Conservation (phyloP, 805 yeast genomes). For the Cyberlindnera euphorbiiphila region DNA sequence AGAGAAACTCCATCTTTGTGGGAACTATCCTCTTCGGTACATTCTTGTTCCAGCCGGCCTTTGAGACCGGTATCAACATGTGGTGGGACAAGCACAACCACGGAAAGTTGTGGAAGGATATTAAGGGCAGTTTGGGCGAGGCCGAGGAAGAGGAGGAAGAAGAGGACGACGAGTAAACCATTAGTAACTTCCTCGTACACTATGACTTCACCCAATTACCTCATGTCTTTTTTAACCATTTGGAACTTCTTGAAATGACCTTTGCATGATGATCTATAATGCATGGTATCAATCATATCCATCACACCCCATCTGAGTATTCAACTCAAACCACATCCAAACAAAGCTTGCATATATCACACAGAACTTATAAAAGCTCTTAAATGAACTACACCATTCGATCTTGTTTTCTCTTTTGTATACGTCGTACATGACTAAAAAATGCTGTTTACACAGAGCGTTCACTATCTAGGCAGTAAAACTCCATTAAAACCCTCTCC, state of each 20-base stretch:
- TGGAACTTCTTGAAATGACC: too few species aligned
- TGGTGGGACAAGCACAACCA: constrained; percentile 78
- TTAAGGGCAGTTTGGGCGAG: constrained; percentile 53
- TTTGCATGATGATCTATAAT: background rate
- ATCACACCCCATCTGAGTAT: background rate
- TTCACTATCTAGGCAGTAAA: too few species aligned
- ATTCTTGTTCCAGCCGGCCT: constrained; percentile 77
- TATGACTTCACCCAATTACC: background rate
- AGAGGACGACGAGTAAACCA: constrained; percentile 44
- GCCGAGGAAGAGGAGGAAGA: constrained; percentile 66
- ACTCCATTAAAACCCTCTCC: too few species aligned
- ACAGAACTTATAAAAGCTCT: constrained; percentile 4
- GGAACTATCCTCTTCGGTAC: constrained; percentile 80
- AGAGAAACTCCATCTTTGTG: constrained; percentile 88
- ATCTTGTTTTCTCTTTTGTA: constrained; percentile 7
- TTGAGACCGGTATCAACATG: constrained; percentile 60
- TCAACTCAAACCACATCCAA: background rate
- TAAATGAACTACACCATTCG: constrained; percentile 2
- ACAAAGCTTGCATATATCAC: constrained; percentile 15
- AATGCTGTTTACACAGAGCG: constrained; percentile 2
- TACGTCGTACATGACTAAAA: constrained; percentile 8
- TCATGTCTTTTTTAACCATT: too few species aligned
- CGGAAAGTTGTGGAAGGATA: constrained; percentile 84
- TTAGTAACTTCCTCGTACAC: background rate
- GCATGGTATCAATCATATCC: background rate